Base-by-base conservation (phyloP, 208 protist species). In the Acanthamoeba pearcei region DNA sequence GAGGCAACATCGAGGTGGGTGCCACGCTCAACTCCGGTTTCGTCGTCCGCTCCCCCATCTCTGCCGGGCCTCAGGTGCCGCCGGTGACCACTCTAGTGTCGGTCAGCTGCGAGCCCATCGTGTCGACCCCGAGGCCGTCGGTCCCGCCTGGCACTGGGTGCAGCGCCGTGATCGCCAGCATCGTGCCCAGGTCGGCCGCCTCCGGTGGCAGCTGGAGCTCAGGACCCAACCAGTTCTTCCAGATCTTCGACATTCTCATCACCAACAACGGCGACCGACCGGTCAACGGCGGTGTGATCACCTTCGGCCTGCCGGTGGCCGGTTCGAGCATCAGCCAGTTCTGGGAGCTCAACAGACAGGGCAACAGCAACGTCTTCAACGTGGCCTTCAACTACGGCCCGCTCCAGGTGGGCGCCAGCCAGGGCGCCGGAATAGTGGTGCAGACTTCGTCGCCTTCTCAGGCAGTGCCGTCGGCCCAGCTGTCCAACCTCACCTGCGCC, bases 181-280 rank as follows among this genome's bases (percentile, higher is more conserved):
- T 76, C 32, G 68, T 76, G 5, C n/a, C 68, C 13, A 29, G 68
- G 13, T 76, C 68, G 68, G 32, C 29, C 8, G 2, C 27, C 12
- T 15, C 27, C 12, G 27, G 27, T 1, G 68, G 68, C 68, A 42
- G 13, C 29, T 76, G 68, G 68, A 29, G 8, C 29, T 27, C 55
- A 0, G 55, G 55, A 62, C 19, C 68, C 68, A 76, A 76, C 68
- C 29, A 29, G 29, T 76, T 76, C 68, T 76, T 76, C 68, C 68
- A 76, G 68, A 76, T 76, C 68, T 76, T 76, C 27, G 68, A 76
- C 68, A 15, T 76, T 29, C 38, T 29, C 68, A 76, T 76, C 68
- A 22, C 68, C 68, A 76, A 76, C 29, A 76, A 29, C 68, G 27
- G 27, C 68, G 1, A 29, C 5, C 68, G 68, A 2, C 68, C 68